Evolutionary conservation across 306 rosid genomes (phyloP), one percentile per base, ranked within the genome.

Genomic region (Vachellia pachyceras): DNA sequence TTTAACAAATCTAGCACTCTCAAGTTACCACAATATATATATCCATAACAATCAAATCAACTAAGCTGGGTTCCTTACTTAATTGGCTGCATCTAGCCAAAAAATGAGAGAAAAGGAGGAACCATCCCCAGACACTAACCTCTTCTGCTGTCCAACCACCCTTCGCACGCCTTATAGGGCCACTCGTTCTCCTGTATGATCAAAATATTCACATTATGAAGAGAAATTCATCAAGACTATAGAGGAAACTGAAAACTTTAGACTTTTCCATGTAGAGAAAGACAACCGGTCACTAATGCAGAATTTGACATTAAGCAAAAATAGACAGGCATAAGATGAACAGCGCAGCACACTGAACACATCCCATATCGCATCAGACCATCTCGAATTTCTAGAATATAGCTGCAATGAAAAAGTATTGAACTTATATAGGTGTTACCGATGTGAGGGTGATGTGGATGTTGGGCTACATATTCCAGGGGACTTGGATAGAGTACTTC

Each of bases 111-210:
- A 54, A 83, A 22, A n/a, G 17, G 37, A 50, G 61, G 33, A 64
- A 23, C 55, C 23, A 36, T 65, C 72, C 80, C 57, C 79, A 75
- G 75, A 40, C 17, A 81, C 84, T 82, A 76, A 95, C 99, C 96
- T 95, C 99, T 80, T 91, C 79, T 2, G 91, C 97, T 23, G 99
- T 95, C 99, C 99, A 95, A 76, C 99, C 99, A 65, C 99, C 99
- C 87, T 95, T 95, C 0, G 99, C 99, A 18, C 99, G 92, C 77
- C 99, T 94, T 82, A 95, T 91, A 45, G 99, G 99, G 72, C 99
- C 98, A 22, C 92, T 90, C 29, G 92, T 87, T 82, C 98, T 90
- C 89, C 99, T 95, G 89, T 68, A 77, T 69, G 70, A 14, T 68
- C 60, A 82, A 85, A 35, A 75, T 14, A 75, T 55, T 73, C 63